A percentile compares a stretch with the other conserved stretches of the same genome.
These are phyloP conservation scores for Colletotrichum kahawae DNA, from an alignment of 2,329 filamentous ascomycete species.

Conservation along the genomic window DNA sequence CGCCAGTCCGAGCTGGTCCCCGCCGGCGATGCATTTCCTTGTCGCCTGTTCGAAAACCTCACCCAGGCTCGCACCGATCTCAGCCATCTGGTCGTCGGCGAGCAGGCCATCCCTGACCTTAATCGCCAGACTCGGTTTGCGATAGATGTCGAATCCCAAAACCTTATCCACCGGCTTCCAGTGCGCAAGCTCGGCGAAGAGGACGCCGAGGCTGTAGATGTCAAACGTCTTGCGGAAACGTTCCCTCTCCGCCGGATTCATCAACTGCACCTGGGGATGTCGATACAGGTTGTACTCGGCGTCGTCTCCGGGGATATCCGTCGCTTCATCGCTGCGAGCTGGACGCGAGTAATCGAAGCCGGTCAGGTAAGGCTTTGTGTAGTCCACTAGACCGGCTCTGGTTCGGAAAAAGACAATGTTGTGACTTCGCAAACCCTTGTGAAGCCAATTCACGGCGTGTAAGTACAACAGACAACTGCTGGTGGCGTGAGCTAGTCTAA, in stretches of 20 bases:
- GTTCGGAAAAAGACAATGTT: conserved; percentile 58
- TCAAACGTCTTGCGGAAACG: conserved; percentile 56
- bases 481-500: conserved; percentile 55
- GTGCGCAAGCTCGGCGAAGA: conserved; percentile 59
- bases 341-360: conserved; percentile 63
- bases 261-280: conserved; percentile 48
- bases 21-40: conserved; percentile 40
- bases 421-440: conserved; percentile 59
- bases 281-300: conserved; percentile 54
- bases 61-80: conserved; percentile 43
- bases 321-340: conserved; percentile 53
- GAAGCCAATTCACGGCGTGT: conserved; percentile 61
- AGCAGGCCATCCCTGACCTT: conserved; percentile 39
- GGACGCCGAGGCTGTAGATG: conserved; percentile 56
- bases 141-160: conserved; percentile 41
- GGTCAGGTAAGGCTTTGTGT: conserved; percentile 48
- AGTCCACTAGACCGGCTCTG: conserved; percentile 37
- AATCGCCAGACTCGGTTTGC: conserved; percentile 40
- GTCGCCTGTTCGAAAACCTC: conserved; percentile 43
- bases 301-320: conserved; percentile 51
- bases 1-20: conserved; percentile 38
- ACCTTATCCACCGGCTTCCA: conserved; percentile 53
- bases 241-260: conserved; percentile 33
- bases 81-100: conserved; percentile 30
- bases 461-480: conserved; percentile 59